Conservation (phyloP, 1,284 basidiomycete genomes). For the Quambalaria eucalypti region DNA sequence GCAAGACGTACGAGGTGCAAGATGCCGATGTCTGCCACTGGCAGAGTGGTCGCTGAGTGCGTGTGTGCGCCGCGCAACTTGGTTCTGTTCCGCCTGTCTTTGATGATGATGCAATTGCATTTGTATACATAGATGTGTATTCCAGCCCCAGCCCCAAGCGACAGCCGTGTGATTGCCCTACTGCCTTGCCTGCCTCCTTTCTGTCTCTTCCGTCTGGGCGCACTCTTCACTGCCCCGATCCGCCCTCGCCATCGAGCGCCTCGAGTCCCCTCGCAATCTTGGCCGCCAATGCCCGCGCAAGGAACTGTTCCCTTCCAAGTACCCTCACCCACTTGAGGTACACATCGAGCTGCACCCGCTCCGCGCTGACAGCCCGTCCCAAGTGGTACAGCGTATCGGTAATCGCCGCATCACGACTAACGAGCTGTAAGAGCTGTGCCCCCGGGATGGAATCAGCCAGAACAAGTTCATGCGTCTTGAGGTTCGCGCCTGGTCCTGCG, state of each 20-base stretch:
- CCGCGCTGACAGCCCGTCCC: slow-evolving; percentile 81
- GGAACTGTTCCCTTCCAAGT: slow-evolving; percentile 43
- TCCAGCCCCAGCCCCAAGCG: too few relatives aligned
- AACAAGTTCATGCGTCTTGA: background rate
- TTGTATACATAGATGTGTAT: too few relatives aligned
- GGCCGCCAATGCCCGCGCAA: slow-evolving; percentile 34
- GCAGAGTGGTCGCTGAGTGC: slow-evolving; percentile 3
- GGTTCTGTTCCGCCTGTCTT: too few relatives aligned
- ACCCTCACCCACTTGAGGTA: slow-evolving; percentile 43
- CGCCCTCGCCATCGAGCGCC: too few relatives aligned
- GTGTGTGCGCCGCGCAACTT: too few relatives aligned
- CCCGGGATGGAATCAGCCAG: slow-evolving; percentile 21
- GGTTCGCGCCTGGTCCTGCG: background rate
- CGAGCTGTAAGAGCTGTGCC: slow-evolving; percentile 66
- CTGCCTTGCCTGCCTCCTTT: too few relatives aligned
- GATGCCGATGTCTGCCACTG: slow-evolving; percentile 43
- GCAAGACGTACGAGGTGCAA: slow-evolving; percentile 76
- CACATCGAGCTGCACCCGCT: slow-evolving; percentile 48
- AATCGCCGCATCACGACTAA: slow-evolving; percentile 97
- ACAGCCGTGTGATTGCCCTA: too few relatives aligned
- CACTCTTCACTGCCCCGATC: too few relatives aligned
- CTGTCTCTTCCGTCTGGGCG: too few relatives aligned
- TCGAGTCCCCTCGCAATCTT: slow-evolving; percentile 37
- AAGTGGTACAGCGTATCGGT: slow-evolving; percentile 97
- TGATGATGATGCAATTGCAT: too few relatives aligned